Evolutionary conservation across 2,329 filamentous ascomycete genomes (phyloP).

Genomic region (Dryadomyces sulphureus): DNA sequence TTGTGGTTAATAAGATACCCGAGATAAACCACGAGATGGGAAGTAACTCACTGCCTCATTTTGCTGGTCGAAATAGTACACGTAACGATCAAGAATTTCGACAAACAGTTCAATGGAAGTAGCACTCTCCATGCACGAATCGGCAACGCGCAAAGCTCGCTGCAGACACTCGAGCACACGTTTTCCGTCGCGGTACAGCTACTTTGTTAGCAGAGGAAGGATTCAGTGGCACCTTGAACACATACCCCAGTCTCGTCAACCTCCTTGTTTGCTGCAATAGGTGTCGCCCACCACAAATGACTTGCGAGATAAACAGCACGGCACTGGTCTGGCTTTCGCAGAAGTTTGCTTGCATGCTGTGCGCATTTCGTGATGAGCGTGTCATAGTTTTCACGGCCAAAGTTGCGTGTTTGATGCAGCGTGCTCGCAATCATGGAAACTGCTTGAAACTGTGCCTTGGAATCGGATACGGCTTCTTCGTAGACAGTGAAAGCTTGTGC

Average conservation of each 20-base stretch:
- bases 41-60: conserved; percentile 63
- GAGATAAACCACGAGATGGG: neutral
- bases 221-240: neutral
- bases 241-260: conserved; percentile 62
- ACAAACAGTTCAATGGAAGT: conserved; percentile 97
- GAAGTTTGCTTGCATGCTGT: conserved; percentile 85
- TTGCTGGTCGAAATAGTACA: conserved; percentile 98
- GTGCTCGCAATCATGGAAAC: conserved; percentile 88
- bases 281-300: conserved; percentile 95
- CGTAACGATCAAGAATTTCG: conserved; percentile 94
- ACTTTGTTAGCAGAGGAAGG: neutral
- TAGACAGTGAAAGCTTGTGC: conserved; percentile 97
- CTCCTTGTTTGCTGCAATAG: conserved; percentile 61
- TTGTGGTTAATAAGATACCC: too few relatives aligned
- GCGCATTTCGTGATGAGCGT: conserved; percentile 97
- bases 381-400: conserved; percentile 95
- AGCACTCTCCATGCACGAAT: conserved; percentile 97
- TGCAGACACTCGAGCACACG: conserved; percentile 92
- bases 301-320: conserved; percentile 91
- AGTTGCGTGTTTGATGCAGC: conserved; percentile 76
- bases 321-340: conserved; percentile 97
- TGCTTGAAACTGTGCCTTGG: conserved; percentile 92
- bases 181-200: conserved; percentile 96
- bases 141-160: conserved; percentile 84
- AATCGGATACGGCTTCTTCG: conserved; percentile 90